Percentiles rank a stretch among this genome's conserved stretches.
These are phyloP conservation scores for Tetramitus jugosus DNA, from an alignment of 208 protist genomes.

Conservation along the genomic window DNA sequence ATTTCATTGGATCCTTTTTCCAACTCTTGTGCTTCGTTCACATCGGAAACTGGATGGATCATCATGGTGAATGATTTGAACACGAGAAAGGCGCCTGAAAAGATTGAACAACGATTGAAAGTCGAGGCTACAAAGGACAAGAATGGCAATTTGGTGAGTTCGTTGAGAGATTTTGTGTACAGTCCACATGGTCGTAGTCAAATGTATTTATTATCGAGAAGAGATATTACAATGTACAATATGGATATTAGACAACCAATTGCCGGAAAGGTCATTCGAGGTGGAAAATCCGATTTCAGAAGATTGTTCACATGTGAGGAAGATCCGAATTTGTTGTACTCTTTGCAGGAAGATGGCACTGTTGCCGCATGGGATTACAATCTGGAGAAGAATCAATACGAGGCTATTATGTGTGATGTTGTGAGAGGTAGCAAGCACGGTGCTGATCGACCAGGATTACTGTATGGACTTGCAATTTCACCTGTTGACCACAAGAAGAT, in stretches of 20 bases:
- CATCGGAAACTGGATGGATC: not conserved
- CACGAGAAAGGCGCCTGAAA: not conserved
- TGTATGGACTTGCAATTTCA: conserved; percentile 1
- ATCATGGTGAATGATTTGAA: conserved; percentile 1
- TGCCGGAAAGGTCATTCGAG: not conserved
- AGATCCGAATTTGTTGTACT: not conserved
- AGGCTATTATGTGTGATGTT: not conserved
- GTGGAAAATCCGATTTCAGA: conserved; percentile 6
- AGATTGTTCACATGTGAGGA: not conserved
- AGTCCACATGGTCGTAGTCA: not conserved
- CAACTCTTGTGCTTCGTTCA: not conserved
- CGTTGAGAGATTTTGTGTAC: not conserved
- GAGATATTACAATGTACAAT: not conserved
- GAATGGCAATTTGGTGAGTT: not conserved
- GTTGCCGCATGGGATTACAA: not conserved
- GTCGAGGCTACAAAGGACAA: not conserved
- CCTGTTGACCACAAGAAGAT: not conserved
- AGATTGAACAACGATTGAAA: conserved; percentile 2
- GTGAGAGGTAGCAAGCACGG: conserved; percentile 5
- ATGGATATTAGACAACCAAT: not conserved
- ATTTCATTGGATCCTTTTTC: conserved; percentile 13
- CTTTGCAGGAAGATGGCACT: conserved; percentile 10
- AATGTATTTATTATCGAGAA: not conserved
- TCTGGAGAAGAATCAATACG: not conserved
- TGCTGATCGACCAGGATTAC: conserved; percentile 15